These are phyloP conservation scores for Fusarium sublunatum DNA, from an alignment of 2,329 filamentous ascomycete genomes.

Conservation along the genomic window DNA sequence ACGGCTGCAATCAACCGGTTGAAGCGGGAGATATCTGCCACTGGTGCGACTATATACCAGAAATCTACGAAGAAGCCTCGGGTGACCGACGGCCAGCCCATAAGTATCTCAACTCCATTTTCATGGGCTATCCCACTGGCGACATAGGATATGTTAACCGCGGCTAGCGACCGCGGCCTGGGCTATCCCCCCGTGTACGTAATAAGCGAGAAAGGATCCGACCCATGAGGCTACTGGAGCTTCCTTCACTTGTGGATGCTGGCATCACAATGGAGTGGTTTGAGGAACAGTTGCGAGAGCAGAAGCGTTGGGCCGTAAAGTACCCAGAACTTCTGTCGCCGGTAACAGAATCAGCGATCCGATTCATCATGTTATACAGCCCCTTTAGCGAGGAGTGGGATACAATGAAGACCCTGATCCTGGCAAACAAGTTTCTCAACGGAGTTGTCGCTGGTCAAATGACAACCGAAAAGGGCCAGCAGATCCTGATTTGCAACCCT, in stretches of 20 bases:
- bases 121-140: background rate
- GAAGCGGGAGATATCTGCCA: background rate
- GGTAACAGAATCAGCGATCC: background rate
- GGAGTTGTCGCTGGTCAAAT: background rate
- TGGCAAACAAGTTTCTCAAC: constrained; percentile 12
- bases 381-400: background rate
- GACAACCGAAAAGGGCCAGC: background rate
- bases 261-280: constrained; percentile 11
- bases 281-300: background rate
- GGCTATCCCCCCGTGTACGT: too few species aligned
- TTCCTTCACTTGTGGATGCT: background rate
- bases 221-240: background rate
- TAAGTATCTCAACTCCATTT: background rate
- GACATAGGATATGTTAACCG: background rate
- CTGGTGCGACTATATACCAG: background rate
- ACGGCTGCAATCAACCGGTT: background rate
- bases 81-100: too few species aligned
- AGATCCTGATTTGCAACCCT: background rate
- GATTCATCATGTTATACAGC: background rate
- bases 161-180: background rate
- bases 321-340: constrained; percentile 1
- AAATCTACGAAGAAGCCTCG: background rate
- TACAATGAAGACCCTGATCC: constrained; percentile 1
- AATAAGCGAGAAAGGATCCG: too few species aligned
- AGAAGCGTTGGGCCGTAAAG: background rate